phyloP scores from a whole-genome alignment of 768 basidiomycete species.

The Trametes gibbosa region DNA sequence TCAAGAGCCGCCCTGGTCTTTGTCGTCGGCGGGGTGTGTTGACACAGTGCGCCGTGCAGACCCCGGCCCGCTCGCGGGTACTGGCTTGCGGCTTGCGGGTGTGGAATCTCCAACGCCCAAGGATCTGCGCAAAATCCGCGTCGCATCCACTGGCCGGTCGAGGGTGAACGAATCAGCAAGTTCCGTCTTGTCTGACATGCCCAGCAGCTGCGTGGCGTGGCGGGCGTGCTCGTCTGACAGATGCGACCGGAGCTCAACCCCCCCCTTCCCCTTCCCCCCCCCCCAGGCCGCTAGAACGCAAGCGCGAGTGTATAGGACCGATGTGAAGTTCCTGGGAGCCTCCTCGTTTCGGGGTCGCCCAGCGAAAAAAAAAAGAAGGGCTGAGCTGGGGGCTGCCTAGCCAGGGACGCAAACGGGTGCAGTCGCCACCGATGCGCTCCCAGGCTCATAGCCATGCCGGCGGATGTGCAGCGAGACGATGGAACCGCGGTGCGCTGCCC shows the following conservation, averaged over 20 bases:
- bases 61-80: too few relatives aligned
- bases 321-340: background rate
- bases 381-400: background rate
- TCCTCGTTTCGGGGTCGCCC: background rate
- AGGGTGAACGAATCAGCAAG: too few relatives aligned
- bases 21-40: too few relatives aligned
- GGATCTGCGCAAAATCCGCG: too few relatives aligned
- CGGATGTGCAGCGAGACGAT: too few relatives aligned
- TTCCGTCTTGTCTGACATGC: background rate
- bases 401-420: conserved; percentile 5
- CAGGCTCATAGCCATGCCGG: background rate
- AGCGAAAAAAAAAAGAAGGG: background rate
- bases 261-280: too few relatives aligned
- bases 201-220: background rate
- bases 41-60: too few relatives aligned
- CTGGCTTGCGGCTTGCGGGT: too few relatives aligned
- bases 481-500: background rate
- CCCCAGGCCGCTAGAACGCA: too few relatives aligned
- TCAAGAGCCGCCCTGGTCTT: conserved; percentile 4
- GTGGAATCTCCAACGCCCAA: too few relatives aligned
- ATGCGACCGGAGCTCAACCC: conserved; percentile 3
- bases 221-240: conserved; percentile 1
- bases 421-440: background rate
- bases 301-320: background rate
- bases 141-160: too few relatives aligned